Conservation (phyloP, 768 basidiomycete genomes). For the Chiua virens region DNA sequence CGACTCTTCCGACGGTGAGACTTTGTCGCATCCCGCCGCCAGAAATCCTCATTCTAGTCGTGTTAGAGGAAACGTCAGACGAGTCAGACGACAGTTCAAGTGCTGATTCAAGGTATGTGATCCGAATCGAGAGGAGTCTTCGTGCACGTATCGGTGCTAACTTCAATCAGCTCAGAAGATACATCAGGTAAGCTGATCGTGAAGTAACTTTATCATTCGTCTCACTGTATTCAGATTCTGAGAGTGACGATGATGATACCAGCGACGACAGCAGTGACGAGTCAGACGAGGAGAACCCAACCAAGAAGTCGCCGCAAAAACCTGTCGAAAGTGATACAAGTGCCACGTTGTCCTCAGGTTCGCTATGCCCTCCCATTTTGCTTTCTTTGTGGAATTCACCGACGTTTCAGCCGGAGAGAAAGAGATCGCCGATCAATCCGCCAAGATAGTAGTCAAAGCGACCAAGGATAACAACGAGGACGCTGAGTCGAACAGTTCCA, state of each 20-base stretch:
- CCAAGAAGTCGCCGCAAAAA: constrained; percentile 7
- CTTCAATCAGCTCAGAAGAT: constrained; percentile 17
- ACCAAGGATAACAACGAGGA: background rate
- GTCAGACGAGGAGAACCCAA: background rate
- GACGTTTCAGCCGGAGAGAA: constrained; percentile 15
- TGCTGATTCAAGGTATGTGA: constrained; percentile 27
- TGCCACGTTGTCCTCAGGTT: constrained; percentile 39
- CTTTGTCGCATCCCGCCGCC: background rate
- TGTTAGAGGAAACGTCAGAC: no score
- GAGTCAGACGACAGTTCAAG: constrained; percentile 22
- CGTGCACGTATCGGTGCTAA: constrained; percentile 7
- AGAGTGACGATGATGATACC: constrained; percentile 6
- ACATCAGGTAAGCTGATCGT: constrained; percentile 17
- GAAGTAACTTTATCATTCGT: background rate
- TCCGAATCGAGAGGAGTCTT: background rate
- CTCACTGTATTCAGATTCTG: constrained; percentile 14
- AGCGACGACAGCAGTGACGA: constrained; percentile 10
- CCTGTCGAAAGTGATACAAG: constrained; percentile 37
- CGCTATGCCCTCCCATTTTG: background rate
- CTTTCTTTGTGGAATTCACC: background rate
- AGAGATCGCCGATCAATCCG: background rate
- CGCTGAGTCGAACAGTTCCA: constrained; percentile 13
- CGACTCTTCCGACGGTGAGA: constrained; percentile 28
- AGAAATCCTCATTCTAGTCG: constrained; percentile 17
- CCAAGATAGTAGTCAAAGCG: background rate